These are phyloP conservation scores for Microsporum canis DNA, from an alignment of 2,329 filamentous ascomycete genomes.

Conservation along the genomic window DNA sequence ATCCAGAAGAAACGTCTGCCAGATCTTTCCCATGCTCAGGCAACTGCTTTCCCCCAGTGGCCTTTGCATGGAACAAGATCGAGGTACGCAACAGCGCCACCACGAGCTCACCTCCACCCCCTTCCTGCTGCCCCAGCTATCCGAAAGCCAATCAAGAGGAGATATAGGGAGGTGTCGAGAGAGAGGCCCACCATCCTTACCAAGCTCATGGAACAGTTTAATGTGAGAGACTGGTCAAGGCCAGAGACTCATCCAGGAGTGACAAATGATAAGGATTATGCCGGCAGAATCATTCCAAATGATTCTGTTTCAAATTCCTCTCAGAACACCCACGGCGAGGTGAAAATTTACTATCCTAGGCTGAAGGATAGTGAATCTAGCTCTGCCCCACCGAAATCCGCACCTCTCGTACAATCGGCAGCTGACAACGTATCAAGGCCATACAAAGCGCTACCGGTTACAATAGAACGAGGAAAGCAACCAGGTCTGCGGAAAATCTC, in stretches of 20 bases:
- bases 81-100: background rate
- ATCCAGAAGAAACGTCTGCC: background rate
- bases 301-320: background rate
- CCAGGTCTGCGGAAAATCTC: background rate
- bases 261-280: background rate
- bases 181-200: slow-evolving; percentile 7
- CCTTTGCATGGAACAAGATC: background rate
- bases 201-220: slow-evolving; percentile 10
- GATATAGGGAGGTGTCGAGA: background rate
- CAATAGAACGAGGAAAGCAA: background rate
- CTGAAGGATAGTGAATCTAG: background rate
- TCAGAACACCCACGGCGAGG: background rate
- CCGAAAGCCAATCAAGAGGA: background rate
- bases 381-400: background rate
- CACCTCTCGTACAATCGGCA: background rate
- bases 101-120: background rate
- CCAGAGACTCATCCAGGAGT: background rate
- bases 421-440: background rate
- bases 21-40: background rate
- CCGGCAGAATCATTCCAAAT: background rate
- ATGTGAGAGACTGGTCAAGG: slow-evolving; percentile 4
- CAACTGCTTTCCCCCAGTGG: background rate
- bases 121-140: background rate
- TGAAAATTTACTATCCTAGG: slow-evolving; percentile 1
- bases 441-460: background rate